Base-by-base conservation (phyloP, 1,139 yeast species). In the Sugiyamaella pinicola region DNA sequence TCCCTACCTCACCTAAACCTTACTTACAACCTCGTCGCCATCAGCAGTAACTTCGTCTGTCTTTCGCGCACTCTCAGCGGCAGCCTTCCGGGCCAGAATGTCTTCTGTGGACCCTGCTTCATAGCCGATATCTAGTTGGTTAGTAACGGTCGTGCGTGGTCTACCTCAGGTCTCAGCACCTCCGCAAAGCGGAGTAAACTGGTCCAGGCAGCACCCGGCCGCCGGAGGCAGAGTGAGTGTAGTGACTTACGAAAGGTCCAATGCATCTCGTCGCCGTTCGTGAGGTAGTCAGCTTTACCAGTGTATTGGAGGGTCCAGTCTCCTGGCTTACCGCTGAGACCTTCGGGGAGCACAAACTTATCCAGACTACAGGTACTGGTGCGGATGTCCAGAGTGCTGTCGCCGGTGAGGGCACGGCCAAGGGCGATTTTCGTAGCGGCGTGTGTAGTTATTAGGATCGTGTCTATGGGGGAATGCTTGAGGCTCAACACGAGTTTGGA, bases 201-300 rank as follows among this genome's bases (percentile, higher is more conserved):
- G n/a, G n/a, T n/a, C n/a, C n/a, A n/a, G n/a, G n/a, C n/a, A n/a
- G n/a, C n/a, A n/a, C n/a, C n/a, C n/a, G n/a, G n/a, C n/a, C n/a
- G n/a, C n/a, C n/a, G n/a, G n/a, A n/a, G n/a, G n/a, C n/a, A n/a
- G n/a, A n/a, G n/a, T n/a, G n/a, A n/a, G n/a, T n/a, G n/a, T n/a
- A 26, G 12, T 35, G 22, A 45, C 56, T 42, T 73, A 64, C 80
- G 82, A 72, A 88, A 88, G 60, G 84, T 80, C 96, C 96, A 88
- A 66, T 86, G 86, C 93, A 89, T 87, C 69, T 87, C 96, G 68
- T 88, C 96, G n/a, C 96, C 96, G 7, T 78, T 70, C 2, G 77
- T 68, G 58, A 88, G 74, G 61, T 82, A 87, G 45, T 78, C 82
- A 22, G 87, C 79, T 58, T 81, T 79, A 17, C 96, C 96, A 64